Base-by-base conservation (phyloP, 768 basidiomycete genomes). In the Neoboletus brunneissimus region DNA sequence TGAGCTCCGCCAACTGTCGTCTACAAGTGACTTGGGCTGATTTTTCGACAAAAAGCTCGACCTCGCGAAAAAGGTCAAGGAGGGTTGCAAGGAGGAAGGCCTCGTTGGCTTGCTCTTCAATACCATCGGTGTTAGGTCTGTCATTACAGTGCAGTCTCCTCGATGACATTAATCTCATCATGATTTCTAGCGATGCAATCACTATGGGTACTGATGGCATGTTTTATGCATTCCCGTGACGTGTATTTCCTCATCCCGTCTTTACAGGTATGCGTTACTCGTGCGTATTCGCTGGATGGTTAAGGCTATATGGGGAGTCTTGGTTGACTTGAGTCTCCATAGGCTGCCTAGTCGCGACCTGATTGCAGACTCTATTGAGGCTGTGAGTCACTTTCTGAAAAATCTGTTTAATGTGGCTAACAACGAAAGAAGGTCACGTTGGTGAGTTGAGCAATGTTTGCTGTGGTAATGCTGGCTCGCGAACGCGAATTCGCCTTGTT, bases 311-410 rank as follows among this genome's bases (percentile, higher is more conserved):
- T 35, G 37, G 25, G 31, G 18, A 41, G 41, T 41, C 38, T 48
- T 38, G 29, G 37, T 37, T 56, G 38, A 51, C 10, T n/a, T 60
- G 16, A 20, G 5, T 40, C 48, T 48, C 40, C 29, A 32, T 60
- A 91, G 89, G 42, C 77, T 95, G 41, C 92, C 92, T 13, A 89
- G 83, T 76, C 88, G 92, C 48, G 92, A 95, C 67, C 72, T 94
- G 49, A 95, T 95, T 55, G 92, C 93, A 16, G 92, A 94, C 66
- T 92, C 91, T 15, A 86, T 94, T 56, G 92, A 94, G 76, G 83
- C 89, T 49, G 88, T 89, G 70, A 59, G 78, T 64, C 2, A 45
- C 41, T 20, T 47, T 45, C 34, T 51, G 25, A 34, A n/a, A 25
- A 16, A 22, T 23, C 20, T 32, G 37, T 37, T 29, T 15, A 8